Evolutionary conservation across 345 rosid species (phyloP), one percentile per base, ranked within the genome.

Genomic region (Rhodamnia rubescens): DNA sequence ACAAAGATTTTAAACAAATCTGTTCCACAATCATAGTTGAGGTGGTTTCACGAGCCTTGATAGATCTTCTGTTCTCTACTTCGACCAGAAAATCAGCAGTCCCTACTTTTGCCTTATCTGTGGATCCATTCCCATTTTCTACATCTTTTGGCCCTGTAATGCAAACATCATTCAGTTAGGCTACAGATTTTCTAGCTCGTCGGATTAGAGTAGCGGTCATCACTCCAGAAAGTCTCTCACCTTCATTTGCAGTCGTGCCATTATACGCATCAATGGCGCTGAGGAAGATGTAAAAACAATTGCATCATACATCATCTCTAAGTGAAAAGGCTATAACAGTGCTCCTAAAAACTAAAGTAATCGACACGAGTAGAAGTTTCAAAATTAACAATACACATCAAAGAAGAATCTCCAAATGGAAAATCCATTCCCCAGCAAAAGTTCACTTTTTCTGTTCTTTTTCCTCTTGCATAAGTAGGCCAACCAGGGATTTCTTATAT

Each of bases 1-100:
- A 69, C 18, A 32, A 18, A 16, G 21, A 32, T 14, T 18, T 69
- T 32, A 69, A 32, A 69, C 44, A 69, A 69, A 69, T 69, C 44
- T 69, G 78, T 69, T 69, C 78, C 78, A 69, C 44, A 69, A 32
- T 24, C 78, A 32, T 16, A 32, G 78, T 69, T 69, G 13, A 69
- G 32, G 44, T 18, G 47, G 78, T 32, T 24, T 21, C 84, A 59
- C 49, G 10, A 55, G 47, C 98, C 95, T 96, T 96, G 58, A 96
- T 94, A 11, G 95, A 87, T 87, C 96, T 91, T 87, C 87, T 90
- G 55, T 92, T 93, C 92, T 96, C 97, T 27, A 96, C 91, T 88
- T 93, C 94, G 27, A 95, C 56, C 40, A 94, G 93, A 89, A 92
- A 96, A 84, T 88, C 90, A 51, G 94, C 95, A 4, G 93, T 95